These are phyloP conservation scores for Diaporthe destruens DNA, from an alignment of 2,329 filamentous ascomycete species.

Conservation along the genomic window DNA sequence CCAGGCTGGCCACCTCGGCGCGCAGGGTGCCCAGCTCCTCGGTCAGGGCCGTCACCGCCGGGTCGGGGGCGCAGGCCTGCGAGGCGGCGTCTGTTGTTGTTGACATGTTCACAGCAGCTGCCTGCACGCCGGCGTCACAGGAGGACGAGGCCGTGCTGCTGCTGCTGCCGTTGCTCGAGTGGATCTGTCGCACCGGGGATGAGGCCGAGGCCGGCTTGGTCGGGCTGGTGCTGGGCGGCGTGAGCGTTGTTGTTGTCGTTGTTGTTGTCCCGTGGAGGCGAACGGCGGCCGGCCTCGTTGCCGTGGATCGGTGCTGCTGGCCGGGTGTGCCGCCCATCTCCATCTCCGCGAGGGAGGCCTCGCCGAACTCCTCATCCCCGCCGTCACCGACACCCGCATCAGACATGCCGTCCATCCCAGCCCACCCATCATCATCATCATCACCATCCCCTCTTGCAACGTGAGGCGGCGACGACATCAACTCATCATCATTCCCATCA, in stretches of 20 bases:
- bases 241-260: conserved; percentile 27
- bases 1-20: conserved; percentile 26
- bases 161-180: background rate
- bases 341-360: conserved; percentile 22
- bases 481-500: background rate
- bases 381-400: conserved; percentile 32
- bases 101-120: background rate
- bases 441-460: background rate
- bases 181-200: background rate
- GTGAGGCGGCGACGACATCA: conserved; percentile 4
- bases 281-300: background rate
- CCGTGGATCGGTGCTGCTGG: background rate
- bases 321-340: conserved; percentile 18
- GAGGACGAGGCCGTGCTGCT: background rate
- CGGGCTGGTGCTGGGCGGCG: conserved; percentile 40
- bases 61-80: conserved; percentile 15
- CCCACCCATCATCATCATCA: conserved; percentile 29
- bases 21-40: conserved; percentile 29
- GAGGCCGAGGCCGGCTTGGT: conserved; percentile 24
- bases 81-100: background rate
- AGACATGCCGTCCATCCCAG: conserved; percentile 28
- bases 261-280: background rate
- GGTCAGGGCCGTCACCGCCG: background rate
- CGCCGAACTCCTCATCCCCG: conserved; percentile 9
- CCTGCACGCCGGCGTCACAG: conserved; percentile 32